A percentile compares a stretch with the other conserved stretches of the same genome.
phyloP scores from a whole-genome alignment of 2,329 filamentous ascomycete species.

The Helminthosporium solani region DNA sequence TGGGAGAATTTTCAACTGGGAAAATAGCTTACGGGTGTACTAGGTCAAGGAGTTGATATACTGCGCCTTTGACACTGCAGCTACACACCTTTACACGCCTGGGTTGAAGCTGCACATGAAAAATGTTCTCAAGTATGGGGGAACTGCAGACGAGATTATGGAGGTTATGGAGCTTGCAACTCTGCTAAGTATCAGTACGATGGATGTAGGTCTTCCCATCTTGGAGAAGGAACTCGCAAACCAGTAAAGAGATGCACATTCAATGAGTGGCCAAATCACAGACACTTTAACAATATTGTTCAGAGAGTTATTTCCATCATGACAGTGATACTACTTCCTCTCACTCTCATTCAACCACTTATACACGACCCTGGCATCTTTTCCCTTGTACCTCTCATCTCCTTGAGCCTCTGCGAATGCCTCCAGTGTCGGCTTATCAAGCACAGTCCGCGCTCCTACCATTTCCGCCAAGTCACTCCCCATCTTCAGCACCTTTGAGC shows the following conservation, averaged over 20 bases:
- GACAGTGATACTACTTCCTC: slow-evolving; percentile 10
- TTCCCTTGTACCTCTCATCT: slow-evolving; percentile 32
- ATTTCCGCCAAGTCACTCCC: slow-evolving; percentile 36
- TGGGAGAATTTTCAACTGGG: not conserved
- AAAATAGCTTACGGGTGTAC: not conserved
- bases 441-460: slow-evolving; percentile 34
- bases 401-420: slow-evolving; percentile 31
- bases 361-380: slow-evolving; percentile 37
- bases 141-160: slow-evolving; percentile 50
- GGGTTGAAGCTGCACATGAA: slow-evolving; percentile 53
- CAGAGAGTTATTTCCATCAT: not conserved
- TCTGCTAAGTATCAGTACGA: slow-evolving; percentile 34
- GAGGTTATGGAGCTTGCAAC: slow-evolving; percentile 51
- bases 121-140: slow-evolving; percentile 50
- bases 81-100: slow-evolving; percentile 51
- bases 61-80: slow-evolving; percentile 51
- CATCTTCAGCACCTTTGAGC: slow-evolving; percentile 38
- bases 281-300: not conserved
- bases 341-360: slow-evolving; percentile 38
- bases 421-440: slow-evolving; percentile 34
- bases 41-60: slow-evolving; percentile 50
- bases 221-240: slow-evolving; percentile 24
- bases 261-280: no score
- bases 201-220: slow-evolving; percentile 27
- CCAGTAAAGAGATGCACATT: not conserved